Evolutionary conservation across 2,329 filamentous ascomycete genomes (phyloP), one percentile per base, ranked within the genome.

Genomic region (Microsporum audouinii): DNA sequence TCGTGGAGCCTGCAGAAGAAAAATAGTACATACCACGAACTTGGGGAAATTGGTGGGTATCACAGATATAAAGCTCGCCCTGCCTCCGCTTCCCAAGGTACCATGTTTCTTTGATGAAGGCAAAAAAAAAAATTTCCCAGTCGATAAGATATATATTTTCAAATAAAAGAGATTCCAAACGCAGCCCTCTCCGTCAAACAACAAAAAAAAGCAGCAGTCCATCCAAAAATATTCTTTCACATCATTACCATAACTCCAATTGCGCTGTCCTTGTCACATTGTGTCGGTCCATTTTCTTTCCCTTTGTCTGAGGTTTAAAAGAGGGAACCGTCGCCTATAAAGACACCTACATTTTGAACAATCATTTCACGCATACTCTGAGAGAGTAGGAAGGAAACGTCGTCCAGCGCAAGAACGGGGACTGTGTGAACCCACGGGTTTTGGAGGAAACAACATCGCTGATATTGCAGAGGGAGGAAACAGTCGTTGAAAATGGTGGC

Each of bases 41-140:
- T 33, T 31, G 49, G 49, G 31, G 49, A 53, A 53, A 33, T 34
- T 53, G 49, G 49, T 53, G 49, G 49, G 49, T 53, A 53, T 53
- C 49, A 53, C 49, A 53, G 49, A 53, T 53, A 53, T 53, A 53
- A 53, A 53, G 49, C 49, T 53, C 49, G 31, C 12, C 17, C 49
- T 31, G 27, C 49, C 31, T 53, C 49, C 49, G 49, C 49, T n/a
- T n/a, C 29, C 49, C 29, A 53, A 53, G 27, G 49, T 33, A 53
- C 27, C 29, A 31, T 53, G 49, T 53, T 53, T 34, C 31, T 17
- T 34, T 53, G 49, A 53, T 2, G 31, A 34, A 53, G 27, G 49
- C 27, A 33, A 53, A 53, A 34, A 34, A 34, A 51, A 51, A 33
- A 29, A n/a, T 43, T 43, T 17, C 39, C 27, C 17, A 33, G 12